Base-by-base conservation (phyloP, 768 basidiomycete genomes). In the Chlorophyllum brunneum region DNA sequence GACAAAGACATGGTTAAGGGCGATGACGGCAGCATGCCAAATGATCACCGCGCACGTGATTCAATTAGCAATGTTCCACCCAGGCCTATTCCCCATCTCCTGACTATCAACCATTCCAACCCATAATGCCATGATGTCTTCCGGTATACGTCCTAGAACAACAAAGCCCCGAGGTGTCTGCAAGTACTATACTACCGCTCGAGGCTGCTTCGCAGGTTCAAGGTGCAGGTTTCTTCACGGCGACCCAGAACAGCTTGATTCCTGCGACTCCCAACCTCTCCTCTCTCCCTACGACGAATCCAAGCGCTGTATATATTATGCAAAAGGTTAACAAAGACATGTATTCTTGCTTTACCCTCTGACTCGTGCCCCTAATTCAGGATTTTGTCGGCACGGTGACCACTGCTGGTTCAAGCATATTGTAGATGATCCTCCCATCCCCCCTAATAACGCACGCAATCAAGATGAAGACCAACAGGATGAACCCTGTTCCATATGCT, bases 211-310 rank as follows among this genome's bases (percentile, higher is more conserved):
- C 56, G 76, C 81, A 5, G 84, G 81, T 30, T 67, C 80, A 46
- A 65, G 66, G 5, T 92, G 89, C 81, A 90, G 87, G 72, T 92
- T 91, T 65, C 72, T 86, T 9, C 89, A 92, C 55, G 80, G 78
- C 41, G 70, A 65, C 38, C 57, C 62, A 59, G 70, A 59, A 65
- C 45, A 39, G 9, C 33, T 34, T 5, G 40, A 22, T 38, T 75
- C 64, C 59, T 65, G 63, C 30, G 56, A 49, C 41, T n/a, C n/a
- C n/a, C n/a, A n/a, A n/a, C 49, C 56, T 6, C 53, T 63, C 38
- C 63, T 86, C 37, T 85, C 86, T 2, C 85, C 84, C 2, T 87
- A 80, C 59, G 89, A 92, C 69, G 73, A 81, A 66, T 68, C 74
- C 29, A 91, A 92, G 73, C 69, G 70, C 27, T 92, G 90, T 71